These are phyloP conservation scores for Trypanosomatidae sp. DNA, from an alignment of 208 protist genomes.

Conservation along the genomic window DNA sequence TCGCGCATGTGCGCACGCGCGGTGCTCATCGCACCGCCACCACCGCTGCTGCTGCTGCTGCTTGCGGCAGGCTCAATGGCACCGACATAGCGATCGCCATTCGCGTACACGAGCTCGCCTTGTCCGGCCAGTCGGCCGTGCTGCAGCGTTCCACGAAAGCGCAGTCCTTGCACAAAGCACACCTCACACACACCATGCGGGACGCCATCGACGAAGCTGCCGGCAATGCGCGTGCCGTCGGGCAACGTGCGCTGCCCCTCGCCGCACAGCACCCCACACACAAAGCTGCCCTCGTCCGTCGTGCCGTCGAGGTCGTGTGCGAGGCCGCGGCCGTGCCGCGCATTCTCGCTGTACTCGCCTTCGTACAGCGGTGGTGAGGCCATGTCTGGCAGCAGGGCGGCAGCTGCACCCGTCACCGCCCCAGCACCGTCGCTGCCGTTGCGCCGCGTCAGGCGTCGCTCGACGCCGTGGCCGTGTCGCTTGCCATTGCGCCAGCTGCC, in stretches of 20 bases:
- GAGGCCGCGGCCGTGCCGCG: slow-evolving; percentile 34
- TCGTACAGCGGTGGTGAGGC: slow-evolving; percentile 34
- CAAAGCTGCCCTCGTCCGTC: slow-evolving; percentile 37
- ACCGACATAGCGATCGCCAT: slow-evolving; percentile 57
- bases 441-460: too few relatives aligned
- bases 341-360: slow-evolving; percentile 38
- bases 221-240: slow-evolving; percentile 52
- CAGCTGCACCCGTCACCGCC: too few relatives aligned
- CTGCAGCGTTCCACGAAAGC: slow-evolving; percentile 35
- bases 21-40: too few relatives aligned
- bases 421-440: neutral
- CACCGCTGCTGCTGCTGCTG: too few relatives aligned
- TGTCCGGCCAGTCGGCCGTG: slow-evolving; percentile 10
- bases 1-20: slow-evolving; percentile 5
- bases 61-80: slow-evolving; percentile 50
- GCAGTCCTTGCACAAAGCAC: slow-evolving; percentile 5
- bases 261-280: slow-evolving; percentile 13
- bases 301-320: slow-evolving; percentile 6
- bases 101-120: slow-evolving; percentile 39
- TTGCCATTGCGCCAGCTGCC: slow-evolving; percentile 39
- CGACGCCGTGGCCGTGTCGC: slow-evolving; percentile 27
- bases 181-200: slow-evolving; percentile 22
- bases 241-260: slow-evolving; percentile 32
- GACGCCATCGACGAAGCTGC: slow-evolving; percentile 39
- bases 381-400: slow-evolving; percentile 1